Conservation (phyloP, 1,284 basidiomycete genomes). For the Ustilago curta region DNA sequence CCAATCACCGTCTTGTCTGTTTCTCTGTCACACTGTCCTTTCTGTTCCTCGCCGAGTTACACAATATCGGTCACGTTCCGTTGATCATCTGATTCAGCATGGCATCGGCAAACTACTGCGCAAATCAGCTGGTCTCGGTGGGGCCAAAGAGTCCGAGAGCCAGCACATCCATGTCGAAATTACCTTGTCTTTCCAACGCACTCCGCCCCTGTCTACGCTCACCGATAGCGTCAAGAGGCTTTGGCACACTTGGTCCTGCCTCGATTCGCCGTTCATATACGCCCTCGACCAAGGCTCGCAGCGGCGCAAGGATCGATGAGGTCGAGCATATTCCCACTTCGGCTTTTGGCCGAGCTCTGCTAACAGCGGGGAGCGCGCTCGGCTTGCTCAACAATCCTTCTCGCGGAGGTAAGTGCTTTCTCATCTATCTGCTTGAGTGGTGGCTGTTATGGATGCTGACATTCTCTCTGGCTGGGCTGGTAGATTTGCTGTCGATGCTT, state of each 20-base stretch:
- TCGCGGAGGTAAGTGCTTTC: slow-evolving; percentile 79
- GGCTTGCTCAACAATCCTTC: slow-evolving; percentile 85
- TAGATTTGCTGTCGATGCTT: slow-evolving; percentile 53
- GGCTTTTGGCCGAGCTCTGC: slow-evolving; percentile 72
- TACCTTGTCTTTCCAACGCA: slow-evolving; percentile 5
- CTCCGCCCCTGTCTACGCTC: not conserved
- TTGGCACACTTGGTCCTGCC: slow-evolving; percentile 10
- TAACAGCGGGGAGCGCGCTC: slow-evolving; percentile 86
- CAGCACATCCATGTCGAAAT: slow-evolving; percentile 22
- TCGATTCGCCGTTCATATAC: slow-evolving; percentile 7
- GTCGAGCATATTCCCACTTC: slow-evolving; percentile 37
- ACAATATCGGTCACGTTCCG: not conserved
- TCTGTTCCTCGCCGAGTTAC: not conserved
- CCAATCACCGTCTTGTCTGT: not conserved
- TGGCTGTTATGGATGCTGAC: not conserved
- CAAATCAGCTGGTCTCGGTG: slow-evolving; percentile 14
- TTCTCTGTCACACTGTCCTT: not conserved
- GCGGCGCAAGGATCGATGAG: slow-evolving; percentile 22
- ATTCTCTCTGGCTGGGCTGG: not conserved
- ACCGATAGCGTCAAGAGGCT: not conserved
- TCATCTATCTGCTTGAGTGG: no score
- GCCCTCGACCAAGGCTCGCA: not conserved
- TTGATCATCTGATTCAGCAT: not conserved
- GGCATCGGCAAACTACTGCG: slow-evolving; percentile 6
- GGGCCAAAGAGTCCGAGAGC: slow-evolving; percentile 18